These are phyloP conservation scores for Hapsidospora chrysogenum DNA, from an alignment of 495 filamentous ascomycete species.

Conservation along the genomic window DNA sequence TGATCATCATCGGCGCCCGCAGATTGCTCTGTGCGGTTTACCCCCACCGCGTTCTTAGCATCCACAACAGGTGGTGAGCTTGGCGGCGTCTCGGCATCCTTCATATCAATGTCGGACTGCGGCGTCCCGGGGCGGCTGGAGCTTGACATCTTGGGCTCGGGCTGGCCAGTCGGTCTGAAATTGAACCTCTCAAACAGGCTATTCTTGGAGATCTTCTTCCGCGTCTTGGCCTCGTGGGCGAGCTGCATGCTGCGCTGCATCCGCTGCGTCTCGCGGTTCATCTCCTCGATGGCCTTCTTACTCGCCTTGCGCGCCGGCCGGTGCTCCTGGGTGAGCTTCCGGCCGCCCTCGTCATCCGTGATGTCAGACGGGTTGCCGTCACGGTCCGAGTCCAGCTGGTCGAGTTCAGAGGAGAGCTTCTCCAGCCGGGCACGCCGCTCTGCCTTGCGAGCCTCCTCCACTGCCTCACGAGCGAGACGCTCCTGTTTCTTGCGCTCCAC, in stretches of 20 bases:
- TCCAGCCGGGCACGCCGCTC: slow-evolving; percentile 32
- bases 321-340: slow-evolving; percentile 41
- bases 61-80: slow-evolving; percentile 31
- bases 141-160: slow-evolving; percentile 29
- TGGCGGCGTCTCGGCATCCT: slow-evolving; percentile 31
- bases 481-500: slow-evolving; percentile 56
- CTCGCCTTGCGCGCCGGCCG: slow-evolving; percentile 72
- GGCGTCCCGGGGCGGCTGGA: slow-evolving; percentile 23
- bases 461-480: slow-evolving; percentile 44
- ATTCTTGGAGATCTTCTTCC: slow-evolving; percentile 79
- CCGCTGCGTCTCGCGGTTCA: slow-evolving; percentile 82
- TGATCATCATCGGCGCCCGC: slow-evolving; percentile 9
- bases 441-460: slow-evolving; percentile 29
- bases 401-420: slow-evolving; percentile 4
- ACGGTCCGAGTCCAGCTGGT: slow-evolving; percentile 8
- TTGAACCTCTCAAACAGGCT: slow-evolving; percentile 76
- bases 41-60: slow-evolving; percentile 7
- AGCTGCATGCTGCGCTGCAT: slow-evolving; percentile 81
- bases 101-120: slow-evolving; percentile 25
- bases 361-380: slow-evolving; percentile 17
- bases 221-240: slow-evolving; percentile 74
- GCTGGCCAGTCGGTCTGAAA: slow-evolving; percentile 30
- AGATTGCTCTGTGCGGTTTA: no score
- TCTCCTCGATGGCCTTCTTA: slow-evolving; percentile 93
- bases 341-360: slow-evolving; percentile 37